Evolutionary conservation across 2,329 filamentous ascomycete species (phyloP), one percentile per base, ranked within the genome.

Genomic region (Cercospora sp.): DNA sequence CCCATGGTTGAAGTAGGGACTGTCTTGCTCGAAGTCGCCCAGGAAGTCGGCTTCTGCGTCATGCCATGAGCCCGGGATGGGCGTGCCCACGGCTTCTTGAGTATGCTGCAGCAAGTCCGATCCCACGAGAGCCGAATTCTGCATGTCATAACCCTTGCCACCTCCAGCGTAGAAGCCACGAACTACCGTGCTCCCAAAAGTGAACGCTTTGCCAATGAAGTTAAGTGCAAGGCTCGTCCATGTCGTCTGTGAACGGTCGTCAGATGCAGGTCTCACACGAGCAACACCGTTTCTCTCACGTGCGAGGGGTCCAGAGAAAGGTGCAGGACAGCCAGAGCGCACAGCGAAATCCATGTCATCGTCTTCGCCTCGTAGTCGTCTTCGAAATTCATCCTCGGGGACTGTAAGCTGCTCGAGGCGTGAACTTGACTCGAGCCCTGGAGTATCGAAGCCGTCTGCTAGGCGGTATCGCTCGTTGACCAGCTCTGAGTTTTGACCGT

Each of bases 141-240:
- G 69, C 36, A 92, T 81, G 6, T 86, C 82, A 75, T 94, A 97
- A 28, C 88, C 89, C 68, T 84, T 84, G 8, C 94, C 94, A 3
- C 91, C 92, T 7, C 94, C 94, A 12, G 94, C 93, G 69, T 94
- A 89, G 78, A 97, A 97, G 0, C 94, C 94, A 64, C 87, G 86
- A 75, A 97, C 96, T 0, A 91, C 87, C 26, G 77, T 82, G 3
- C 82, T 88, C 82, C 94, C 97, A 74, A 97, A 95, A 73, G 93
- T 87, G 86, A 92, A 93, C 0, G 97, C 88, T 75, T 90, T 94
- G 18, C 92, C 91, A 7, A 92, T 84, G 0, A 90, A 84, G 48
- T 82, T 86, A 33, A 92, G 81, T 5, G 90, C 86, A 60, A 87
- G 79, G 18, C 82, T 82, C 31, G 86, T 84, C 89, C 88, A 90